phyloP scores from a whole-genome alignment of 495 filamentous ascomycete genomes.

The Letharia lupina region DNA sequence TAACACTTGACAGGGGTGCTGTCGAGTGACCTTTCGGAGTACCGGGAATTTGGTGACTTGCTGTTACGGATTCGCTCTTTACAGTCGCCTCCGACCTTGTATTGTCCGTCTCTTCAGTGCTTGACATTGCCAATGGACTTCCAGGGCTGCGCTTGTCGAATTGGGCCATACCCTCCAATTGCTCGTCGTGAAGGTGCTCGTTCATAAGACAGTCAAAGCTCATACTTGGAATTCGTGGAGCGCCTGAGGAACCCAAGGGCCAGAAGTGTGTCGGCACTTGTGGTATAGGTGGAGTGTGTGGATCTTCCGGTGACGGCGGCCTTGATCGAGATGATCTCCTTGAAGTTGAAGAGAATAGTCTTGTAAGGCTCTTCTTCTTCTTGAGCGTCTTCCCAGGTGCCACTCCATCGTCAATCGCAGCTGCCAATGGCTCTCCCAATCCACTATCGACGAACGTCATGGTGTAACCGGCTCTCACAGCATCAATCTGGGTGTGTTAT shows the following conservation, averaged over 20 bases:
- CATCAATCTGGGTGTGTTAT: neutral
- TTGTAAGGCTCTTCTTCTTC: constrained; percentile 25
- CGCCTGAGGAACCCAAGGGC: constrained; percentile 2
- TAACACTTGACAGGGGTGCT: constrained; percentile 11
- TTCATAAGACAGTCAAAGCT: constrained; percentile 3
- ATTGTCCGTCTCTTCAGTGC: neutral
- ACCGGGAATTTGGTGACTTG: constrained; percentile 9
- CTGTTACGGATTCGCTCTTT: constrained; percentile 2
- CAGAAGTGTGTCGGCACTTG: constrained; percentile 19
- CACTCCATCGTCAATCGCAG: neutral
- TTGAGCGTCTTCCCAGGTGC: constrained; percentile 17
- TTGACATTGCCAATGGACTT: constrained; percentile 5
- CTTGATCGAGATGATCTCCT: constrained; percentile 20
- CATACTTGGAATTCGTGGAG: constrained; percentile 14
- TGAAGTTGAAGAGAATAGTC: constrained; percentile 20
- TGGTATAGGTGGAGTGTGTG: constrained; percentile 11
- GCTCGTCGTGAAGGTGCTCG: constrained; percentile 5
- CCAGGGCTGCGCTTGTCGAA: constrained; percentile 4
- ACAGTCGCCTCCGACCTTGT: neutral
- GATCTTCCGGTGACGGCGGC: constrained; percentile 12
- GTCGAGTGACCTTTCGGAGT: neutral
- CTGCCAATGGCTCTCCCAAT: constrained; percentile 2
- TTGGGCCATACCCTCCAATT: constrained; percentile 1
- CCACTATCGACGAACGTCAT: constrained; percentile 2
- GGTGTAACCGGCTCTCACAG: neutral